Evolutionary conservation across 805 yeast genomes (phyloP).

Genomic region (Yarrowia hollandica): DNA sequence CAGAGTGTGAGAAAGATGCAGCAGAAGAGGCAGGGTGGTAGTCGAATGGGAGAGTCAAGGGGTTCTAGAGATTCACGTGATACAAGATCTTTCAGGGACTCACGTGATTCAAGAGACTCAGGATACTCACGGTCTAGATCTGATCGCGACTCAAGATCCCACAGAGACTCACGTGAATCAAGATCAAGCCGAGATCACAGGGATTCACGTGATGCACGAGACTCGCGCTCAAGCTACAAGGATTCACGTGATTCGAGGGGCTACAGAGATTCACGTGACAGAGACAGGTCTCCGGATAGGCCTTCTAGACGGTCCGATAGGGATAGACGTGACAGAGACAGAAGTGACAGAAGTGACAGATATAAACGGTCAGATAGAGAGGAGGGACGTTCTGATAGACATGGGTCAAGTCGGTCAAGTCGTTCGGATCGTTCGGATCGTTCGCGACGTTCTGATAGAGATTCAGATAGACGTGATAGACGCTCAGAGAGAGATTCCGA

Average conservation of each 20-base stretch:
- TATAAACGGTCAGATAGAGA: neutral
- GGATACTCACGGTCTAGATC: too few species aligned
- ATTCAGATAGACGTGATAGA: neutral
- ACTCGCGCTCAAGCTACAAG: neutral
- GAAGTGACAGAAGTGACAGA: neutral
- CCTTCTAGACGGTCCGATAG: neutral
- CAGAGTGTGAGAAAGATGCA: conserved; percentile 47
- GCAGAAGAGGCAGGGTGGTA: conserved; percentile 9
- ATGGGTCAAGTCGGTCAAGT: too few species aligned
- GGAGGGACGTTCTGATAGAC: too few species aligned
- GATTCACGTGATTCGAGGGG: neutral
- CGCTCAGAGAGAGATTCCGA: neutral
- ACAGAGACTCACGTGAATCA: neutral
- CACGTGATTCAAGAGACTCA: neutral
- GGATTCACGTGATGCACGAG: neutral
- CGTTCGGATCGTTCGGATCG: too few species aligned
- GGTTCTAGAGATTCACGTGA: neutral
- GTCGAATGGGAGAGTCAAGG: too few species aligned
- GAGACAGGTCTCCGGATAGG: neutral
- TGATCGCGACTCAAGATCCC: too few species aligned
- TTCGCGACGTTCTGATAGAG: too few species aligned
- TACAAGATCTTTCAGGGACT: neutral
- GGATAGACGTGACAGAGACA: conserved; percentile 1
- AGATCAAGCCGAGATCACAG: neutral
- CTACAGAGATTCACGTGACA: neutral